Percentiles rank a stretch among this genome's conserved stretches.
phyloP scores from a whole-genome alignment of 352 stramenopile genomes.

The Pythium utonaiense region DNA sequence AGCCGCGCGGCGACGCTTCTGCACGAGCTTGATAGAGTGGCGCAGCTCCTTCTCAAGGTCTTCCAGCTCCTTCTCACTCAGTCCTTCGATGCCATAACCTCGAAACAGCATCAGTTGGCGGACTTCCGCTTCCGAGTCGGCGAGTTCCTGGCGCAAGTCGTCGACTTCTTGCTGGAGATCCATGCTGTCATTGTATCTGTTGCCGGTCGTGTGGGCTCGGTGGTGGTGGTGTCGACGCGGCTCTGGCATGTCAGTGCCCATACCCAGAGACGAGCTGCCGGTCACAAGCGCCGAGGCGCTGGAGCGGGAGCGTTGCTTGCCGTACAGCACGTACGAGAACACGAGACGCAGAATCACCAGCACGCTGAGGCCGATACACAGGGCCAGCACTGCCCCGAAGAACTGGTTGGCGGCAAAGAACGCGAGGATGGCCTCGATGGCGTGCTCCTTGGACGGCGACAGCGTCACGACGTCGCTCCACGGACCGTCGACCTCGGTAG shows the following conservation, averaged over 20 bases:
- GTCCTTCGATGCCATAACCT: constrained; percentile 65
- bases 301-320: constrained; percentile 1
- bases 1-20: constrained; percentile 21
- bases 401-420: constrained; percentile 50
- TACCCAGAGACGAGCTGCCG: not conserved
- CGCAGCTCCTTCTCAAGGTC: constrained; percentile 54
- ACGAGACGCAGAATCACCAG: constrained; percentile 38
- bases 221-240: not conserved
- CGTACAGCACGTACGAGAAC: constrained; percentile 31
- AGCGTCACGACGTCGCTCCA: constrained; percentile 52
- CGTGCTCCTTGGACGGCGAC: constrained; percentile 41
- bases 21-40: constrained; percentile 50
- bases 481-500: constrained; percentile 46
- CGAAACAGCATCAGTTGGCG: constrained; percentile 70
- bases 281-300: not conserved
- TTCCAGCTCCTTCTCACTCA: constrained; percentile 43
- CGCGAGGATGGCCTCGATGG: constrained; percentile 45
- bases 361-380: constrained; percentile 46
- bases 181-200: not conserved
- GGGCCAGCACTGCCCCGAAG: constrained; percentile 38
- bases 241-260: not conserved
- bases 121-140: constrained; percentile 74
- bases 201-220: constrained; percentile 2
- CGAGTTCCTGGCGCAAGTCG: constrained; percentile 67
- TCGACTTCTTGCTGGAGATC: constrained; percentile 54